Percentiles rank a stretch among this genome's conserved stretches.
Evolutionary conservation across 2,329 filamentous ascomycete genomes (phyloP).

Genomic region (Paracoccidioides lutzii): DNA sequence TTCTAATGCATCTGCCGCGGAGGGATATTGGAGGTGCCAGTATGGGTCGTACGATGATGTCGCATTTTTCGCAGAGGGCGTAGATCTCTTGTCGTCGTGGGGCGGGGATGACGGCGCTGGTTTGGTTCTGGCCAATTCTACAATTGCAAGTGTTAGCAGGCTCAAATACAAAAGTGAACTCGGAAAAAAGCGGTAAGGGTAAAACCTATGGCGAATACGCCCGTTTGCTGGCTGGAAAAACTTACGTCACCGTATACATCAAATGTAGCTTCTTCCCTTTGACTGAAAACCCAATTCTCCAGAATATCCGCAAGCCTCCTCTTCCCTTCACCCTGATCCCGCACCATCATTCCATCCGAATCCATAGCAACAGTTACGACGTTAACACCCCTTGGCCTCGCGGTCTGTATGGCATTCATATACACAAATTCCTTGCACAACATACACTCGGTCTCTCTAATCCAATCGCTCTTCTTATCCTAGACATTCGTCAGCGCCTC

Average conservation of each 20-base stretch:
- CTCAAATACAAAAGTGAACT: not conserved
- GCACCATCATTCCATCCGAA: slow-evolving; percentile 61
- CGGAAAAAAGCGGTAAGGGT: not conserved
- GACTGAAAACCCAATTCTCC: slow-evolving; percentile 64
- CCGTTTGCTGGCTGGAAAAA: slow-evolving; percentile 14
- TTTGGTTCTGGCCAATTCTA: slow-evolving; percentile 83
- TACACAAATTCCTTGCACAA: slow-evolving; percentile 73
- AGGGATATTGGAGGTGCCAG: slow-evolving; percentile 85
- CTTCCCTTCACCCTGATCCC: slow-evolving; percentile 38
- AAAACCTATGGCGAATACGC: not conserved
- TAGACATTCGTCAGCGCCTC: slow-evolving; percentile 66
- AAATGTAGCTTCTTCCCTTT: slow-evolving; percentile 65
- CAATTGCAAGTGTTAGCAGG: not conserved
- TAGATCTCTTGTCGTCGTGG: slow-evolving; percentile 68
- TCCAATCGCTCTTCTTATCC: slow-evolving; percentile 53
- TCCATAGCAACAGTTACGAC: slow-evolving; percentile 65
- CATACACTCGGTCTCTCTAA: slow-evolving; percentile 59
- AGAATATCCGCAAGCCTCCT: slow-evolving; percentile 68
- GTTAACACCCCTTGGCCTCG: slow-evolving; percentile 55
- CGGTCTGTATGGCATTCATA: slow-evolving; percentile 59
- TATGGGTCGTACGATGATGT: slow-evolving; percentile 94
- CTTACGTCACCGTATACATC: slow-evolving; percentile 81
- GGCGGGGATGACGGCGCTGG: slow-evolving; percentile 60
- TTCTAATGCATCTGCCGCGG: slow-evolving; percentile 39
- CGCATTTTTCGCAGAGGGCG: slow-evolving; percentile 64